These are phyloP conservation scores for Biancaea sappan DNA, from an alignment of 306 rosid genomes.

Conservation along the genomic window DNA sequence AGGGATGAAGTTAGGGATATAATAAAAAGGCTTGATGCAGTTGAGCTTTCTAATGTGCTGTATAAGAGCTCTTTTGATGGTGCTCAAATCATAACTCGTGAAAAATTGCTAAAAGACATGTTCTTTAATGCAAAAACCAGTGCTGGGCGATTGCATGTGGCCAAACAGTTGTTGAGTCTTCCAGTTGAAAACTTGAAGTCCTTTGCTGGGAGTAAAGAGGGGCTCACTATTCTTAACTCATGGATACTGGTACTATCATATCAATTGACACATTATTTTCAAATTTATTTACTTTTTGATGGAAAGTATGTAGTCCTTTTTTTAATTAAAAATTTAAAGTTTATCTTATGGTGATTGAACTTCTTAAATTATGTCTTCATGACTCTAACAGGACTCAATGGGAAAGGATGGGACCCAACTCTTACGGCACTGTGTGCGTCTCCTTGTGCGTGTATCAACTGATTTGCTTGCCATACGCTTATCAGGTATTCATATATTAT, in stretches of 20 bases:
- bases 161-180: conserved; percentile 78
- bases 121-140: conserved; percentile 79
- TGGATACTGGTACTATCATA: conserved; percentile 85
- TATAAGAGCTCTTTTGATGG: conserved; percentile 75
- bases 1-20: conserved; percentile 98
- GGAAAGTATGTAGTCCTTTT: conserved; percentile 4
- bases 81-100: conserved; percentile 57
- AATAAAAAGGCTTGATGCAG: conserved; percentile 79
- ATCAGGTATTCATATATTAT: conserved; percentile 66
- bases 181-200: conserved; percentile 82
- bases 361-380: conserved; percentile 35
- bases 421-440: conserved; percentile 97
- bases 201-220: conserved; percentile 94
- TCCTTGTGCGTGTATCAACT: conserved; percentile 92
- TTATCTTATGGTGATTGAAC: conserved; percentile 21
- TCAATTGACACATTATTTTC: conserved; percentile 20
- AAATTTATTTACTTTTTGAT: not conserved
- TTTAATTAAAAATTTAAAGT: conserved; percentile 18
- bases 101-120: conserved; percentile 75
- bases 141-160: conserved; percentile 89
- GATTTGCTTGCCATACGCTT: conserved; percentile 89
- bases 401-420: conserved; percentile 99
- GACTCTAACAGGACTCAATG: conserved; percentile 80
- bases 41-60: conserved; percentile 69
- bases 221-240: conserved; percentile 80